These are phyloP conservation scores for Hapsidospora chrysogenum DNA, from an alignment of 495 filamentous ascomycete genomes.

Conservation along the genomic window DNA sequence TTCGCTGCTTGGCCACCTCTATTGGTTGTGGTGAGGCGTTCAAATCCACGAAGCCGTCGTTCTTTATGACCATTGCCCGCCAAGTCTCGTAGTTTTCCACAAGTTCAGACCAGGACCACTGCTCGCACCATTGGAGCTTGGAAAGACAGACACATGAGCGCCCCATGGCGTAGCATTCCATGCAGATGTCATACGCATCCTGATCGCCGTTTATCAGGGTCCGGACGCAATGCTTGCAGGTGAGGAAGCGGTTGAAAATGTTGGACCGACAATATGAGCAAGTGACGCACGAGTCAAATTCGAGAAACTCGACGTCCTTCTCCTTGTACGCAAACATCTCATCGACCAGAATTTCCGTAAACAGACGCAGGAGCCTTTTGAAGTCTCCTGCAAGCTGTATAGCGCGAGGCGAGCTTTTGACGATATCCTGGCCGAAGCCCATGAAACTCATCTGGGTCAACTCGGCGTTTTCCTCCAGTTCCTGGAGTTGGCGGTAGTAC, in stretches of 20 bases:
- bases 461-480: slow-evolving; percentile 27
- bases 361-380: slow-evolving; percentile 56
- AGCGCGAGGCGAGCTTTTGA: slow-evolving; percentile 37
- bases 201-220: slow-evolving; percentile 41
- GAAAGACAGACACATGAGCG: slow-evolving; percentile 80
- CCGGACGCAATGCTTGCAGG: slow-evolving; percentile 62
- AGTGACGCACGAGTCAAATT: slow-evolving; percentile 75
- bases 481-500: slow-evolving; percentile 49
- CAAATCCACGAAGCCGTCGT: slow-evolving; percentile 40
- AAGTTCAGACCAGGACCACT: slow-evolving; percentile 74
- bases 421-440: slow-evolving; percentile 25
- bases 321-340: slow-evolving; percentile 64
- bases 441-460: slow-evolving; percentile 20
- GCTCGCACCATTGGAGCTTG: slow-evolving; percentile 76
- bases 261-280: slow-evolving; percentile 94
- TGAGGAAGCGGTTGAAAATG: slow-evolving; percentile 93
- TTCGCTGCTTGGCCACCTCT: slow-evolving; percentile 39
- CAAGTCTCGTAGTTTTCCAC: slow-evolving; percentile 63
- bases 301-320: slow-evolving; percentile 49
- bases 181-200: slow-evolving; percentile 83
- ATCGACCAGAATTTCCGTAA: slow-evolving; percentile 58
- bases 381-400: slow-evolving; percentile 63
- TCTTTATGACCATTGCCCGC: slow-evolving; percentile 54
- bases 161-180: slow-evolving; percentile 93
- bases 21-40: slow-evolving; percentile 47